Conservation (phyloP, 345 rosid species). For the Brassica nigra region DNA sequence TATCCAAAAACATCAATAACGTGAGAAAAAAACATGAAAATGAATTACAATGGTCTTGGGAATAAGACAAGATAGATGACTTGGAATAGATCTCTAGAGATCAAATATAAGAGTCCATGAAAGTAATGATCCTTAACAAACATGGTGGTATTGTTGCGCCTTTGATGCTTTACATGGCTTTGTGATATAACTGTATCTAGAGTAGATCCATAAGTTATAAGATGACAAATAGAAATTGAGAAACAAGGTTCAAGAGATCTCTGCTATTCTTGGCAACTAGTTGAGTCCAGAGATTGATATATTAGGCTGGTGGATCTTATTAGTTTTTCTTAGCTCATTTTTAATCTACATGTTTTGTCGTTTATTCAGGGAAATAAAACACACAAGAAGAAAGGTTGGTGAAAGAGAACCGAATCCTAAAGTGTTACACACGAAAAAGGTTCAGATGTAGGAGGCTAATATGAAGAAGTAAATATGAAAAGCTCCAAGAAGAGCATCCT, state of each 20-base stretch:
- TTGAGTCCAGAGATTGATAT: background rate
- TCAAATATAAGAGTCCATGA: background rate
- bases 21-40: background rate
- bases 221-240: background rate
- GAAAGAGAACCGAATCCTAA: conserved; percentile 7
- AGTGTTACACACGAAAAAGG: conserved; percentile 27
- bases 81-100: background rate
- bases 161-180: conserved; percentile 18
- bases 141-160: background rate
- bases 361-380: conserved; percentile 22
- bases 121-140: background rate
- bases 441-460: conserved; percentile 24
- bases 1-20: background rate
- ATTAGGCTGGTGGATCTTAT: conserved; percentile 7
- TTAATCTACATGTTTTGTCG: background rate
- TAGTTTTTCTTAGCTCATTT: background rate
- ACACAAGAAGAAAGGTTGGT: background rate
- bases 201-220: background rate
- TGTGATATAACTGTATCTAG: background rate
- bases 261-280: background rate
- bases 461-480: conserved; percentile 18
- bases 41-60: conserved; percentile 3
- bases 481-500: background rate
- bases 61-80: background rate
- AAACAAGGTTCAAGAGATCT: conserved; percentile 9